Evolutionary conservation across 2,329 filamentous ascomycete species (phyloP).

Genomic region (Neonectria hederae): DNA sequence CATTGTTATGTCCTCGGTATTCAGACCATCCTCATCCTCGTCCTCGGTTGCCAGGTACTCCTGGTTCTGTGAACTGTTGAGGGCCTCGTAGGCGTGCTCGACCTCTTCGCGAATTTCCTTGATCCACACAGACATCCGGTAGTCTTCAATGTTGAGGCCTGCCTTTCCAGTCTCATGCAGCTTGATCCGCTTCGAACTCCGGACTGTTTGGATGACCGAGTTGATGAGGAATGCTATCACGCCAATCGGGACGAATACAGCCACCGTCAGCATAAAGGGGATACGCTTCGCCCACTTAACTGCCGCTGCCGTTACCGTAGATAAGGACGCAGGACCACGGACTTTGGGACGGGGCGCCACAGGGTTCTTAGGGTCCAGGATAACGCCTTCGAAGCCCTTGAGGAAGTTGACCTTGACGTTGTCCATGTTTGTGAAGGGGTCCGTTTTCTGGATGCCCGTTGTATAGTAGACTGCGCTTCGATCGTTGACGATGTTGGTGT

Average conservation of each 20-base stretch:
- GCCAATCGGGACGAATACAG: slow-evolving; percentile 78
- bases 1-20: slow-evolving; percentile 52
- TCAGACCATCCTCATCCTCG: slow-evolving; percentile 51
- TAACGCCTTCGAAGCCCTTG: slow-evolving; percentile 75
- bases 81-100: slow-evolving; percentile 79
- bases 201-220: slow-evolving; percentile 78
- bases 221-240: slow-evolving; percentile 78
- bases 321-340: slow-evolving; percentile 40
- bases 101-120: slow-evolving; percentile 79
- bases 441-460: slow-evolving; percentile 77
- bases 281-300: slow-evolving; percentile 59
- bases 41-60: slow-evolving; percentile 74
- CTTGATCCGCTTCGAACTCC: slow-evolving; percentile 77
- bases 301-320: slow-evolving; percentile 45
- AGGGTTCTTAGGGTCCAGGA: slow-evolving; percentile 75
- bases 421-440: slow-evolving; percentile 78
- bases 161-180: slow-evolving; percentile 77
- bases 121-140: slow-evolving; percentile 79
- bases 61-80: slow-evolving; percentile 74
- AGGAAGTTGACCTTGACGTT: slow-evolving; percentile 78
- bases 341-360: slow-evolving; percentile 58
- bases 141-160: slow-evolving; percentile 73
- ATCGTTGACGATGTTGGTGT: slow-evolving; percentile 90
- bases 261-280: slow-evolving; percentile 71
- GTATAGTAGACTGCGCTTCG: slow-evolving; percentile 85